Base-by-base conservation (phyloP, 257 asterid genomes). In the Eucommia ulmoides region DNA sequence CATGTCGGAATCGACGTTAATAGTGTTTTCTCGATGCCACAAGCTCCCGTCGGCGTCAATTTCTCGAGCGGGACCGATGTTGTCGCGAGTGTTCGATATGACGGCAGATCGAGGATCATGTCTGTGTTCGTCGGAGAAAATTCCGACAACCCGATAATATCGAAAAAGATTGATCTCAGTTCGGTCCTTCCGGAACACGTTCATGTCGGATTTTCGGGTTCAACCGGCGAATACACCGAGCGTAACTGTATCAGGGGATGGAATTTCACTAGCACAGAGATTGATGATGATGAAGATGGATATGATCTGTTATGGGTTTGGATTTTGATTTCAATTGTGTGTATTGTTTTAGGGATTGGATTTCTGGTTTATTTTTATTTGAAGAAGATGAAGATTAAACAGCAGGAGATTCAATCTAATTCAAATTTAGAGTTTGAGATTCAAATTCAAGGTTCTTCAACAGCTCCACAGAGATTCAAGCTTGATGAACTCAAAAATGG, bases 1-100 rank as follows among this genome's bases (percentile, higher is more conserved):
- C 65, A 60, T 52, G 54, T 60, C 45, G 65, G 60, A 21, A 23
- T 60, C n/a, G 52, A 60, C 41, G 53, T 52, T 24, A 60, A 60
- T 53, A 53, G 65, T 24, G 17, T 52, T 22, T 24, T 22, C 2
- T 52, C 59, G 20, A 25, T 60, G 24, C 7, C 49, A 0, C 64
- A 49, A 41, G 56, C 20, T 16, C 20, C 64, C 4, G 35, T 58
- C 0, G 50, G 50, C 41, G 45, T 58, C 15, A 58, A 58, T 19
- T 51, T 58, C 50, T 58, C 64, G 24, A 35, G 19, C 22, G 51
- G 50, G 18, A 8, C 24, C 20, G 49, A 58, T 50, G 48, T 58
- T 23, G 41, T 22, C 22, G 56, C 50, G 16, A 58, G 56, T 7
- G 33, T 58, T 26, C 29, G 3, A 22, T 58, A 58, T 41, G 45